Conservation (phyloP, 495 filamentous ascomycete species). For the Terfezia claveryi region DNA sequence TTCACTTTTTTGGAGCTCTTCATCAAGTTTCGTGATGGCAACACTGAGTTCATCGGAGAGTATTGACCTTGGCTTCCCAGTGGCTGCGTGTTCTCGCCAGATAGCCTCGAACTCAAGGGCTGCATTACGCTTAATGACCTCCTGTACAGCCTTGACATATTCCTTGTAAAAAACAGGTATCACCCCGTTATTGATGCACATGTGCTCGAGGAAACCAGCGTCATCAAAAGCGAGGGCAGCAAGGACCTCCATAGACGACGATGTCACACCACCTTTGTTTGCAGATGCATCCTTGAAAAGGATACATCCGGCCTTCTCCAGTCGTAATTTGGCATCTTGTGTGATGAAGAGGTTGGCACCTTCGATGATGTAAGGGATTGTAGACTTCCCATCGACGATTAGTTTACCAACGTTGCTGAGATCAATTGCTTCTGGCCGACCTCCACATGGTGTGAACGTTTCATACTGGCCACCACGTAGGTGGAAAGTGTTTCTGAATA, state of each 20-base stretch:
- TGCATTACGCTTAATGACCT: conserved; percentile 72
- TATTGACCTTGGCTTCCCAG: conserved; percentile 52
- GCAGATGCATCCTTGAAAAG: conserved; percentile 95
- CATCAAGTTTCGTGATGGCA: conserved; percentile 85
- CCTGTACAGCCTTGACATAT: conserved; percentile 83
- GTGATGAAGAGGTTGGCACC: conserved; percentile 98
- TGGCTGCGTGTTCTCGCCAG: conserved; percentile 79
- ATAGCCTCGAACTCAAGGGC: conserved; percentile 90
- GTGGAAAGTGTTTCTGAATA: conserved; percentile 94
- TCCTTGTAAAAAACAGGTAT: conserved; percentile 73
- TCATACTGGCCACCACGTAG: conserved; percentile 62
- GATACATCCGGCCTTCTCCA: conserved; percentile 82
- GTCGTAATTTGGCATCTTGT: conserved; percentile 84
- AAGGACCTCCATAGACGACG: conserved; percentile 89
- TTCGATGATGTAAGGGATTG: conserved; percentile 87
- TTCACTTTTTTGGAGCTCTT: conserved; percentile 80
- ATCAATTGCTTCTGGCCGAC: conserved; percentile 91
- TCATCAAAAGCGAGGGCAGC: conserved; percentile 89
- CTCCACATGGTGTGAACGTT: conserved; percentile 87
- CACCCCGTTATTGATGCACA: conserved; percentile 69
- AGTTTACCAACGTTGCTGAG: conserved; percentile 63
- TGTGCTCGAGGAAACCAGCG: conserved; percentile 63
- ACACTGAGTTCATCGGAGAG: conserved; percentile 71
- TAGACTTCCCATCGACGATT: conserved; percentile 59
- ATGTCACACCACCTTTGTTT: conserved; percentile 97